A percentile compares a stretch with the other conserved stretches of the same genome.
Evolutionary conservation across 2,329 filamentous ascomycete species (phyloP).

Genomic region (Apiospora phragmitis): DNA sequence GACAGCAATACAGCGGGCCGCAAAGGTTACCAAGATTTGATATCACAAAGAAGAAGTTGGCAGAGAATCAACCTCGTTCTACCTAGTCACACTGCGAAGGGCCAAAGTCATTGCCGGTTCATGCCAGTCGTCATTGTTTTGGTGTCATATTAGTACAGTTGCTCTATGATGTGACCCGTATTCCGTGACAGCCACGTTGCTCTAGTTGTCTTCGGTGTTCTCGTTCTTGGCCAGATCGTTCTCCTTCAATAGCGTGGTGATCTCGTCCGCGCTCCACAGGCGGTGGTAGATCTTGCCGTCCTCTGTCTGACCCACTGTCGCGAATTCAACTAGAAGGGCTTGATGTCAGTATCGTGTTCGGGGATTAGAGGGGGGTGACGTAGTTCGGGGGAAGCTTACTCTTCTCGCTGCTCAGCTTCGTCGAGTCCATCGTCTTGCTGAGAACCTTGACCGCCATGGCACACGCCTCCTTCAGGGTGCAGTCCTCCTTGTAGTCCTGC

Average conservation of each 20-base stretch:
- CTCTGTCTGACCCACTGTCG: conserved; percentile 93
- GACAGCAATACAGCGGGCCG: neutral
- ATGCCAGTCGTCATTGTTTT: conserved; percentile 6
- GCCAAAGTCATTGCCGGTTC: neutral
- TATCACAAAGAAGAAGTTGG: neutral
- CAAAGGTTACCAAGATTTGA: neutral
- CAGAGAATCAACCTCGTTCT: neutral
- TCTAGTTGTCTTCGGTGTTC: conserved; percentile 64
- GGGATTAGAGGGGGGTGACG: neutral
- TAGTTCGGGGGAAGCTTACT: conserved; percentile 59
- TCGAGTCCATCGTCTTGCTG: conserved; percentile 99
- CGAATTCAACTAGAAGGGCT: conserved; percentile 78
- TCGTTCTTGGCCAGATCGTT: conserved; percentile 91
- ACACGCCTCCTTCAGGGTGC: conserved; percentile 92
- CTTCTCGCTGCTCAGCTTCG: conserved; percentile 98
- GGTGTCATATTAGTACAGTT: conserved; percentile 17
- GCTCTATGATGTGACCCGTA: conserved; percentile 16
- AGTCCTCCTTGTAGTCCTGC: conserved; percentile 99
- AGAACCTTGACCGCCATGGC: conserved; percentile 97
- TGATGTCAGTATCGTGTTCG: conserved; percentile 23
- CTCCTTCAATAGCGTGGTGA: conserved; percentile 89
- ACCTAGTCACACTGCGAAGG: neutral
- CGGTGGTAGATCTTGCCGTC: conserved; percentile 98
- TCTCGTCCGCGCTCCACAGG: conserved; percentile 95
- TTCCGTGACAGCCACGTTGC: conserved; percentile 2